Percentiles rank a stretch among this genome's conserved stretches.
phyloP scores from a whole-genome alignment of 75 land plant genomes.

The Cupressus sempervirens region DNA sequence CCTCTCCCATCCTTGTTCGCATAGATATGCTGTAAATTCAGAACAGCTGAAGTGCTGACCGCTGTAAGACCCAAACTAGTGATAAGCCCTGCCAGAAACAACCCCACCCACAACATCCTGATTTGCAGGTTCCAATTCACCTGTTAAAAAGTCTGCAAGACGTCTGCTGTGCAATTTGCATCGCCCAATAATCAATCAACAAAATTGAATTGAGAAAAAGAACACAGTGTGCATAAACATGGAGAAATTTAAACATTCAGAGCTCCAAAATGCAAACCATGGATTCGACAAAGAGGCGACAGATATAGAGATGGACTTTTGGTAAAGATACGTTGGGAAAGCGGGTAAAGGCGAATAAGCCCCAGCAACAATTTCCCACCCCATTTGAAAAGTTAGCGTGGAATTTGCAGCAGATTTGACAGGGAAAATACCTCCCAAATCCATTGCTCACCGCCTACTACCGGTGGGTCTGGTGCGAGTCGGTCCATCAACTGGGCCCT shows the following conservation, averaged over 20 bases:
- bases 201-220: not conserved
- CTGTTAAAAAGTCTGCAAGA: not conserved
- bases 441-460: too few species aligned
- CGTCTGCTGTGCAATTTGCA: not conserved
- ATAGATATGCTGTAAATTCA: constrained; percentile 27
- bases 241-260: not conserved
- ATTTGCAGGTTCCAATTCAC: not conserved
- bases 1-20: constrained; percentile 25
- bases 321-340: not conserved
- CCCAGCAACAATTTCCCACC: not conserved
- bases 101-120: not conserved
- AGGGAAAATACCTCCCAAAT: too few species aligned
- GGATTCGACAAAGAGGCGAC: too few species aligned
- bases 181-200: not conserved
- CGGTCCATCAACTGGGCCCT: not conserved
- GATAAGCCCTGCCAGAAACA: not conserved
- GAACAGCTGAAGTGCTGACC: not conserved
- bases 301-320: not conserved
- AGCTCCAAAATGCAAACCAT: not conserved
- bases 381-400: not conserved
- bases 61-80: not conserved
- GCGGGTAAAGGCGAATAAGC: not conserved
- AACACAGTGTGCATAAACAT: too few species aligned
- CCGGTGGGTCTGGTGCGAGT: not conserved
- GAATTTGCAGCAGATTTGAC: not conserved